phyloP scores from a whole-genome alignment of 2,329 filamentous ascomycete genomes.

The Orbilia javanica region DNA sequence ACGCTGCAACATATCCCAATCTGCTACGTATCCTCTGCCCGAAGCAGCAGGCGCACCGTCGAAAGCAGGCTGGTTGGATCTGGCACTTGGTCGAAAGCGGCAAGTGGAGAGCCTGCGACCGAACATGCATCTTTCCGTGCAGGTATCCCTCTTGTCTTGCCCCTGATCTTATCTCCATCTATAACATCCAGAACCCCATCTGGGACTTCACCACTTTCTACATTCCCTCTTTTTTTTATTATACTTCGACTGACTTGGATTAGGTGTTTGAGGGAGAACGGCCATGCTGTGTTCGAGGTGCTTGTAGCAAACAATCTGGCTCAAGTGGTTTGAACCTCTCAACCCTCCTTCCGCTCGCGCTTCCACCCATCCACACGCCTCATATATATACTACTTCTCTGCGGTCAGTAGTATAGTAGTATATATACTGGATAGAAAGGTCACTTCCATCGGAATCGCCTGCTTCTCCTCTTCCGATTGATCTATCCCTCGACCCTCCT shows the following conservation, averaged over 20 bases:
- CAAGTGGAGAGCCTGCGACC: conserved; percentile 6
- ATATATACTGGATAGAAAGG: too few relatives aligned
- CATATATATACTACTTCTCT: too few relatives aligned
- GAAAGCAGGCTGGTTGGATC: background rate
- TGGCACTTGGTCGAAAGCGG: background rate
- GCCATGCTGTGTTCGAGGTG: background rate
- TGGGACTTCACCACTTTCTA: conserved; percentile 3
- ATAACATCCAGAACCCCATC: background rate
- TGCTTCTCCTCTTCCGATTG: conserved; percentile 19
- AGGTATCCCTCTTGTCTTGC: too few relatives aligned
- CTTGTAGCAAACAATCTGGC: conserved; percentile 7
- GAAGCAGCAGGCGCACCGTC: conserved; percentile 1
- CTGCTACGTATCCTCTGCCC: background rate
- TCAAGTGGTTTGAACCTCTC: conserved; percentile 7
- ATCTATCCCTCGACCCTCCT: conserved; percentile 5
- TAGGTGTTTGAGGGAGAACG: background rate
- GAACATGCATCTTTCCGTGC: background rate
- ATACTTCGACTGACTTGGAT: background rate
- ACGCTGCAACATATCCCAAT: background rate
- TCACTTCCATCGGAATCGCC: conserved; percentile 21
- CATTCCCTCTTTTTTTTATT: background rate
- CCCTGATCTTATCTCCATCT: conserved; percentile 5
- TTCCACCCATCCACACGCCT: background rate
- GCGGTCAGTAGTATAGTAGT: too few relatives aligned
- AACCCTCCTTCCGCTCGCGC: conserved; percentile 7